phyloP scores from a whole-genome alignment of 306 rosid genomes.

The Spatholobus suberectus region DNA sequence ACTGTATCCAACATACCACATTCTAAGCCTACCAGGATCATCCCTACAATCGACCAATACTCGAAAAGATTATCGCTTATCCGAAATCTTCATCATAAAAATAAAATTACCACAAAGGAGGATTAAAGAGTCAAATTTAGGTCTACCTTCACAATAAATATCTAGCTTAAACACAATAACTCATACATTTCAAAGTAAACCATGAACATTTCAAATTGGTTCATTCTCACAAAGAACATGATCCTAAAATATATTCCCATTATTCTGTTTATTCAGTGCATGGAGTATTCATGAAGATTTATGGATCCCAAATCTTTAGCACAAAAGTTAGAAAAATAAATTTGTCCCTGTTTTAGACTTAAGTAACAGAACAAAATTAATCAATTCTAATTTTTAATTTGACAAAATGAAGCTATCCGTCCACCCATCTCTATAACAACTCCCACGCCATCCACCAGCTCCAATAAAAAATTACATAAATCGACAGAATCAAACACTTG shows the following conservation, averaged over 20 bases:
- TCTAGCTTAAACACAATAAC: neutral
- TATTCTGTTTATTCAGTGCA: neutral
- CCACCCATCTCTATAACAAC: neutral
- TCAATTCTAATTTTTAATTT: neutral
- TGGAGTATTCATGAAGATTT: slow-evolving; percentile 2
- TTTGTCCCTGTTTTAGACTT: neutral
- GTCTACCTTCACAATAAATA: neutral
- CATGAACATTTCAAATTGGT: neutral
- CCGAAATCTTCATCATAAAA: neutral
- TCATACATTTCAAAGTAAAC: neutral
- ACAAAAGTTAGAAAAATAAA: slow-evolving; percentile 4
- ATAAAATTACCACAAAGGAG: neutral
- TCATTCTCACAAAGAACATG: neutral
- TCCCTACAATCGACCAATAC: neutral
- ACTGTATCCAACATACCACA: neutral
- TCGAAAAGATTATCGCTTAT: neutral
- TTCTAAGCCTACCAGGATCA: slow-evolving; percentile 10
- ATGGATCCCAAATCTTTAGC: neutral
- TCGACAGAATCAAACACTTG: neutral
- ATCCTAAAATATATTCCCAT: neutral
- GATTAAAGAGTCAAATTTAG: neutral
- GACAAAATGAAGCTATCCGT: slow-evolving; percentile 3
- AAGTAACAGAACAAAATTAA: neutral
- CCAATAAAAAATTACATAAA: neutral
- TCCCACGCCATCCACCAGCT: slow-evolving; percentile 6